Evolutionary conservation across 176 grass and related monocot genomes (phyloP).

Genomic region (sorghum (Sorghum bicolor)): Sorghum_bicolor_NCBIv3 NC_012874.2:4484501-4485000

Average conservation of each 20-base stretch:
- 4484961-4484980: background rate
- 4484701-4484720: background rate
- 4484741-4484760: background rate
- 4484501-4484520: background rate
- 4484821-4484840: background rate
- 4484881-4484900: background rate
- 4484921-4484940: background rate
- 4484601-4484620: background rate
- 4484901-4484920: background rate
- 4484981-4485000: background rate
- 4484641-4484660: background rate
- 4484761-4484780: background rate
- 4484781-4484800: background rate
- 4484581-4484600: background rate
- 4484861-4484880: background rate
- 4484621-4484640: background rate
- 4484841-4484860: background rate
- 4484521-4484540: background rate
- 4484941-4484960: background rate
- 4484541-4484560: background rate
- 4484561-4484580: conserved; percentile 16
- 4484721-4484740: background rate
- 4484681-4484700: conserved; percentile 6
- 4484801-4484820: background rate
- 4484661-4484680: background rate